A percentile compares a stretch with the other conserved stretches of the same genome.
Conservation (phyloP, 768 basidiomycete genomes). For the Mycena alexandri region DNA sequence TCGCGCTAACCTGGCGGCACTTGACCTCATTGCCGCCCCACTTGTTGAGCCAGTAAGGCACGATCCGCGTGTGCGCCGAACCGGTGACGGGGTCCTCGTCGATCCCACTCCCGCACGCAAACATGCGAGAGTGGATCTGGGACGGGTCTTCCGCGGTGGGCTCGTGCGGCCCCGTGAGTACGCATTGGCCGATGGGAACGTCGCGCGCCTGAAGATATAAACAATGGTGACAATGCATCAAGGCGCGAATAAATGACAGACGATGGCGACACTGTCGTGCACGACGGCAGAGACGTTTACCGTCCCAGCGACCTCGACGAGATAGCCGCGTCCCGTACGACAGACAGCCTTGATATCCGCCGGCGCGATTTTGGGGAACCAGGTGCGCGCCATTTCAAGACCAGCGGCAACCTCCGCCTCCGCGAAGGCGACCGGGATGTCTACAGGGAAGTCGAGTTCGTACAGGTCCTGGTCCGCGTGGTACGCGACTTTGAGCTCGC, state of each 20-base stretch:
- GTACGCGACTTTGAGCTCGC: slow-evolving; percentile 31
- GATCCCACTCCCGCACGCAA: slow-evolving; percentile 26
- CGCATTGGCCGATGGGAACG: slow-evolving; percentile 23
- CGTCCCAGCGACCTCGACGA: slow-evolving; percentile 31
- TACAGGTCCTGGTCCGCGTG: slow-evolving; percentile 22
- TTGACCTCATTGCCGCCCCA: slow-evolving; percentile 28
- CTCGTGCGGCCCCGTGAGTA: slow-evolving; percentile 29
- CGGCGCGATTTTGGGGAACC: slow-evolving; percentile 28
- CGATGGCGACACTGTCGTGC: slow-evolving; percentile 24
- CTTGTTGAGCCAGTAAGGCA: slow-evolving; percentile 29
- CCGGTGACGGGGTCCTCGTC: slow-evolving; percentile 36
- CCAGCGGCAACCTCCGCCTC: slow-evolving; percentile 3
- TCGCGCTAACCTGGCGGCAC: slow-evolving; percentile 29
- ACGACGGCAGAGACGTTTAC: slow-evolving; percentile 28
- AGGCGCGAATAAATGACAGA: not conserved
- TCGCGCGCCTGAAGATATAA: slow-evolving; percentile 22
- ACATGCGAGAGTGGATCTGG: slow-evolving; percentile 36
- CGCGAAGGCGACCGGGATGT: slow-evolving; percentile 25
- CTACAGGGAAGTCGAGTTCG: slow-evolving; percentile 35
- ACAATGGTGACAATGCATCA: not conserved
- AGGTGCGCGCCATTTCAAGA: slow-evolving; percentile 21
- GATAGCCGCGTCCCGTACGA: slow-evolving; percentile 21
- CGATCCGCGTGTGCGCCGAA: slow-evolving; percentile 37
- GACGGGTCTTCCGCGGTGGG: slow-evolving; percentile 28
- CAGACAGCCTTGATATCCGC: slow-evolving; percentile 27